Evolutionary conservation across 352 stramenopile species (phyloP).

Genomic region (Pythium utonaiense): DNA sequence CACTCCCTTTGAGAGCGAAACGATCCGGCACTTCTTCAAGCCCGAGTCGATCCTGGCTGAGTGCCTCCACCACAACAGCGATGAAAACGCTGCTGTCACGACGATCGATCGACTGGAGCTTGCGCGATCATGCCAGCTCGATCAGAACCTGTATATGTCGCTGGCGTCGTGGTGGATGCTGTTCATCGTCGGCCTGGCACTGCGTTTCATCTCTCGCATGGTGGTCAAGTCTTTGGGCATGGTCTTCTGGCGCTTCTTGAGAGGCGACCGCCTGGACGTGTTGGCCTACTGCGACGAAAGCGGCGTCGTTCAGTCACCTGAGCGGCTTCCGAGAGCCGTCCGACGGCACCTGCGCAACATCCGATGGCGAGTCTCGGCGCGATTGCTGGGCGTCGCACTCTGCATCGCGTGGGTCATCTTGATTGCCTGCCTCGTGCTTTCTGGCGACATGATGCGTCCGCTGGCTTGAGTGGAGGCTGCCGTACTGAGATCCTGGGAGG

Average conservation of each 20-base stretch:
- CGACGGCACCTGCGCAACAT: slow-evolving; percentile 33
- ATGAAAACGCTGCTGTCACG: background rate
- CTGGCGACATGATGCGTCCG: background rate
- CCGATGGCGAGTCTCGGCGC: slow-evolving; percentile 38
- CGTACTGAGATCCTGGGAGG: no score
- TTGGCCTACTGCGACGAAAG: slow-evolving; percentile 52
- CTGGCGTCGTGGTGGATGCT: slow-evolving; percentile 64
- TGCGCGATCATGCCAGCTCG: slow-evolving; percentile 40
- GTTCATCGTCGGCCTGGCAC: slow-evolving; percentile 37
- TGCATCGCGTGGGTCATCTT: slow-evolving; percentile 10
- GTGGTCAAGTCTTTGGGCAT: slow-evolving; percentile 38
- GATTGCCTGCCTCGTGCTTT: slow-evolving; percentile 11
- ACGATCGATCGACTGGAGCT: slow-evolving; percentile 26
- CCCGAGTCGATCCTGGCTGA: background rate
- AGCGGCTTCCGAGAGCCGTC: slow-evolving; percentile 35
- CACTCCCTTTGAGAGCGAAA: slow-evolving; percentile 6
- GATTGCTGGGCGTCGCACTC: slow-evolving; percentile 29
- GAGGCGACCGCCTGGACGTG: slow-evolving; percentile 45
- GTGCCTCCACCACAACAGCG: background rate
- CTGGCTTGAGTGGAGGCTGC: slow-evolving; percentile 1
- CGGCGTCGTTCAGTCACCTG: slow-evolving; percentile 34
- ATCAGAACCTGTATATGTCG: slow-evolving; percentile 59
- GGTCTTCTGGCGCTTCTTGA: slow-evolving; percentile 60
- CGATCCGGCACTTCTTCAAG: background rate
- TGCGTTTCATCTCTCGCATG: slow-evolving; percentile 45